Evolutionary conservation across 805 yeast genomes (phyloP).

Genomic region (Metschnikowia arizonensis): DNA sequence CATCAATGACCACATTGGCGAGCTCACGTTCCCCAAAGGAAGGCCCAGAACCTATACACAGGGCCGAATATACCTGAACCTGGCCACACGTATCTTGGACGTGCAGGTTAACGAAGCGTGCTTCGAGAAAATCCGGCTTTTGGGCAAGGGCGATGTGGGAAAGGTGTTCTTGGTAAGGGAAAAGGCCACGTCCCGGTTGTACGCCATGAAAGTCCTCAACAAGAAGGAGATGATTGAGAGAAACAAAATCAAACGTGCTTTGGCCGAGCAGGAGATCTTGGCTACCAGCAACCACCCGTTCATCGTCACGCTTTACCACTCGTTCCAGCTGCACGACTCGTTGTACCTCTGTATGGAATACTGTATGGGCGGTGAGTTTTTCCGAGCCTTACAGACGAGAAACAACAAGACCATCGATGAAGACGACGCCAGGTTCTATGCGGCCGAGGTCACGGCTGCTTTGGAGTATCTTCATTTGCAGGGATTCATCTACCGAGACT

Average conservation of each 20-base stretch:
- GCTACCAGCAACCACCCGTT: constrained; percentile 97
- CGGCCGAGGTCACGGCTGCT: constrained; percentile 96
- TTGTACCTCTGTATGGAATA: constrained; percentile 95
- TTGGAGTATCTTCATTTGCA: constrained; percentile 90
- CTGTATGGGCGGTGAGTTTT: constrained; percentile 99
- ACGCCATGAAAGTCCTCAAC: constrained; percentile 88
- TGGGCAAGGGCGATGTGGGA: constrained; percentile 98
- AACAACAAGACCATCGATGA: constrained; percentile 81
- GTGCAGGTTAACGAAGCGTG: constrained; percentile 83
- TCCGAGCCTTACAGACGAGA: constrained; percentile 90
- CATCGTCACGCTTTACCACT: constrained; percentile 92
- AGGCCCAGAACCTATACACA: constrained; percentile 40
- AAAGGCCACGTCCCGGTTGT: constrained; percentile 65
- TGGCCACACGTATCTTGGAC: constrained; percentile 67
- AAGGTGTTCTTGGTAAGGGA: constrained; percentile 91
- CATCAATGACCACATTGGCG: constrained; percentile 41
- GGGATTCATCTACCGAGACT: constrained; percentile 96
- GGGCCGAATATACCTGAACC: constrained; percentile 64
- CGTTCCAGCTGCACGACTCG: constrained; percentile 89
- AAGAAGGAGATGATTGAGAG: constrained; percentile 94
- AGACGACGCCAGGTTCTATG: constrained; percentile 87
- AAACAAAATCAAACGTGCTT: constrained; percentile 88
- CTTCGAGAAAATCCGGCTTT: constrained; percentile 81
- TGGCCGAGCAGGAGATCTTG: constrained; percentile 94
- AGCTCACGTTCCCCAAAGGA: constrained; percentile 29